Evolutionary conservation across 2,329 filamentous ascomycete genomes (phyloP).

Genomic region (Colletotrichum godetiae): DNA sequence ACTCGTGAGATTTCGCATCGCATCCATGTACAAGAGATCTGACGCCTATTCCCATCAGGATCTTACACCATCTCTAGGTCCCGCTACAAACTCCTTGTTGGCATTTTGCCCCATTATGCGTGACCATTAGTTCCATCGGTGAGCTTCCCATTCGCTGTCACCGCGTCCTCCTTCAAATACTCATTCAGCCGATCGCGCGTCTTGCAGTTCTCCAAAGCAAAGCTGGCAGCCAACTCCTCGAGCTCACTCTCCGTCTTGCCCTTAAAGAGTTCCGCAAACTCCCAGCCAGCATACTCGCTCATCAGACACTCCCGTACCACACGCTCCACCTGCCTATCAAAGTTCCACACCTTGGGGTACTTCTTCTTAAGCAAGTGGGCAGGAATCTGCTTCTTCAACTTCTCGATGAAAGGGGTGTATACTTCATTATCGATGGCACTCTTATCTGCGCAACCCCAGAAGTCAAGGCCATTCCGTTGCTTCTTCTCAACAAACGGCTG

Average conservation of each 20-base stretch:
- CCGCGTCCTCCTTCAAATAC: conserved; percentile 58
- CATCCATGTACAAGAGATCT: neutral
- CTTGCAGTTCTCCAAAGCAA: conserved; percentile 65
- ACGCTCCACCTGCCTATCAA: conserved; percentile 61
- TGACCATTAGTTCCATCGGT: neutral
- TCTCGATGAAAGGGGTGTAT: conserved; percentile 51
- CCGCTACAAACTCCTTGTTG: no score
- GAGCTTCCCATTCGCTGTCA: neutral
- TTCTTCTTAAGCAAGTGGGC: conserved; percentile 54
- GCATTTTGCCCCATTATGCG: neutral
- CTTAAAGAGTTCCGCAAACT: conserved; percentile 66
- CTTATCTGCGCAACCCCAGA: conserved; percentile 57
- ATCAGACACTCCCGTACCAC: conserved; percentile 53
- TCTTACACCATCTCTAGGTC: no score
- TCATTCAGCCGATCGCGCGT: conserved; percentile 62
- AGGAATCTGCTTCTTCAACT: conserved; percentile 55
- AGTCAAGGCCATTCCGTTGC: conserved; percentile 61
- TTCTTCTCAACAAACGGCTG: conserved; percentile 67
- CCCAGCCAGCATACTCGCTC: conserved; percentile 61
- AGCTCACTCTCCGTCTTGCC: conserved; percentile 62
- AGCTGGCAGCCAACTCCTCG: conserved; percentile 62
- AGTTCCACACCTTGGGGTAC: conserved; percentile 62
- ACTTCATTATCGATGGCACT: conserved; percentile 49
- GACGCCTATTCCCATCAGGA: neutral
- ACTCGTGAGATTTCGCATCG: neutral